A percentile compares a stretch with the other conserved stretches of the same genome.
Conservation (phyloP, 2,329 filamentous ascomycete genomes). For the Scopulariopsis brevicaulis region DNA sequence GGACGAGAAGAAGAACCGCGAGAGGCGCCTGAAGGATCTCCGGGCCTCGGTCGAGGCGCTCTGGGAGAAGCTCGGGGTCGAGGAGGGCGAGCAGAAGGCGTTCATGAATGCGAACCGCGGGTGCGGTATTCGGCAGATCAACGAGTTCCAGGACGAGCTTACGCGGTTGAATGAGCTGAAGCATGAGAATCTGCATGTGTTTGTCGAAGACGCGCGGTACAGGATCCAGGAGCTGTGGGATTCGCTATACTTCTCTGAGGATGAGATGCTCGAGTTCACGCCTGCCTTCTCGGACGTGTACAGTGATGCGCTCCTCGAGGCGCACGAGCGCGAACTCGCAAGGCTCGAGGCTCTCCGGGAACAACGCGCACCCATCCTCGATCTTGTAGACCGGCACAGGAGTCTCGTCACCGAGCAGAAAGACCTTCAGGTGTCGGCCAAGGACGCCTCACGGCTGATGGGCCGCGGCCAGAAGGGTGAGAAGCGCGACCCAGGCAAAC, state of each 20-base stretch:
- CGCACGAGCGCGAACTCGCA: conserved; percentile 83
- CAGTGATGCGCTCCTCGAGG: conserved; percentile 87
- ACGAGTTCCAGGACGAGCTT: conserved; percentile 91
- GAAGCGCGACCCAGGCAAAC: conserved; percentile 84
- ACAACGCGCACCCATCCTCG: conserved; percentile 74
- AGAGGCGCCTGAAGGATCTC: conserved; percentile 67
- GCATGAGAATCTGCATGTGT: conserved; percentile 86
- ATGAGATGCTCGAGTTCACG: conserved; percentile 97
- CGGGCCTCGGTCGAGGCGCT: conserved; percentile 68
- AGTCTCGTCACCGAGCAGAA: conserved; percentile 76
- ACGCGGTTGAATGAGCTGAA: conserved; percentile 82
- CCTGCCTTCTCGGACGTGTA: conserved; percentile 96
- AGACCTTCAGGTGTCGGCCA: conserved; percentile 78
- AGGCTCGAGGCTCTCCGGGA: conserved; percentile 74
- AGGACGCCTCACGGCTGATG: conserved; percentile 91
- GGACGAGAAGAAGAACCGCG: conserved; percentile 80
- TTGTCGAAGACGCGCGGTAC: conserved; percentile 87
- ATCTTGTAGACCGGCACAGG: conserved; percentile 74
- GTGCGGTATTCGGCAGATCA: conserved; percentile 82
- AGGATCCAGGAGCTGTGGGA: conserved; percentile 96
- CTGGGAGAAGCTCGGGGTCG: conserved; percentile 80
- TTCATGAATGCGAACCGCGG: conserved; percentile 85
- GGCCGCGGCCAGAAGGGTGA: conserved; percentile 86
- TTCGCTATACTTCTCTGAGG: conserved; percentile 83
- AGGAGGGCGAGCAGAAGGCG: conserved; percentile 69